These are phyloP conservation scores for Xylaria sp. DNA, from an alignment of 2,329 filamentous ascomycete species.

Conservation along the genomic window DNA sequence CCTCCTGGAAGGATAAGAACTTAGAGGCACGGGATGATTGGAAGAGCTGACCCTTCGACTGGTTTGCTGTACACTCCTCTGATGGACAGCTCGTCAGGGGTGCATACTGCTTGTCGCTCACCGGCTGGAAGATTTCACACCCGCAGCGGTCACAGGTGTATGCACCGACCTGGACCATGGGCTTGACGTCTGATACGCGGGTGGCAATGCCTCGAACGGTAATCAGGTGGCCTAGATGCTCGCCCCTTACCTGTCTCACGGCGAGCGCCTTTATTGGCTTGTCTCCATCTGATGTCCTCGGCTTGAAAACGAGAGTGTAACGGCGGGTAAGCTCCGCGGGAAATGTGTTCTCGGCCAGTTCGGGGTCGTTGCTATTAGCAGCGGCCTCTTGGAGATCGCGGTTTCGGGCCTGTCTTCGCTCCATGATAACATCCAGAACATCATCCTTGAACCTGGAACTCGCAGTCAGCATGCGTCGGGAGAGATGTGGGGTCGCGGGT, in stretches of 20 bases:
- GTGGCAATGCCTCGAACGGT: constrained; percentile 95
- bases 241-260: constrained; percentile 92
- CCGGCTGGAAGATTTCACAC: constrained; percentile 96
- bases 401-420: constrained; percentile 87
- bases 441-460: constrained; percentile 91
- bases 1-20: constrained; percentile 96
- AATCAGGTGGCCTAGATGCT: constrained; percentile 92
- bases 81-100: constrained; percentile 90
- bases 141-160: constrained; percentile 98
- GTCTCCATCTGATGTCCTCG: constrained; percentile 77
- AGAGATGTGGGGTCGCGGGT: background rate
- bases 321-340: constrained; percentile 90
- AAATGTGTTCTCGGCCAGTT: constrained; percentile 78
- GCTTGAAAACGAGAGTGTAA: constrained; percentile 97
- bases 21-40: constrained; percentile 96
- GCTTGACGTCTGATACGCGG: constrained; percentile 96
- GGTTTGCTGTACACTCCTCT: constrained; percentile 87
- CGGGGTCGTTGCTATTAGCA: constrained; percentile 72
- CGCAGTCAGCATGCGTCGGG: constrained; percentile 44
- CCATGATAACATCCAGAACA: constrained; percentile 95
- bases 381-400: constrained; percentile 75
- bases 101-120: constrained; percentile 89
- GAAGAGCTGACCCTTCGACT: constrained; percentile 92
- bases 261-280: constrained; percentile 74
- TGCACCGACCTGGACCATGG: constrained; percentile 95